phyloP scores from a whole-genome alignment of 495 filamentous ascomycete species.

The Penicillium coprophilum region DNA sequence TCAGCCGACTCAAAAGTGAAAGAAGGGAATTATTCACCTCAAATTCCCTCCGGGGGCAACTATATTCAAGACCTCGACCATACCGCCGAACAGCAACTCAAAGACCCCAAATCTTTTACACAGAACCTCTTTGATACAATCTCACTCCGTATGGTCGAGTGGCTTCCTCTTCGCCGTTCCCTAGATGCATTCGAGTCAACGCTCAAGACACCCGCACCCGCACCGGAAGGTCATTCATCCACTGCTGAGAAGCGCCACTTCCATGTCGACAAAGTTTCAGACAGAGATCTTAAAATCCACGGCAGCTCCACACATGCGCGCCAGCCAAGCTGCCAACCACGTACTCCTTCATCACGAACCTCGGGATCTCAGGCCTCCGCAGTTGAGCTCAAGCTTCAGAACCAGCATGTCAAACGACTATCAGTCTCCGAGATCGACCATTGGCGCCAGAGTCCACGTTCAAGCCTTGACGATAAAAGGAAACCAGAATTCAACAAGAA shows the following conservation, averaged over 20 bases:
- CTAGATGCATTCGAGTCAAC: conserved; percentile 25
- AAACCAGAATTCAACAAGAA: conserved; percentile 33
- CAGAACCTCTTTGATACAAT: conserved; percentile 79
- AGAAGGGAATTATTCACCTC: background rate
- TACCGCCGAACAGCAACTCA: conserved; percentile 52
- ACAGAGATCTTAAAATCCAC: conserved; percentile 13
- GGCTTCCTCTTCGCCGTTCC: conserved; percentile 58
- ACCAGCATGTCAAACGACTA: conserved; percentile 43
- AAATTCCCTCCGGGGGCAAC: conserved; percentile 11
- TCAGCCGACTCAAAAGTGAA: background rate
- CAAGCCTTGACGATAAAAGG: conserved; percentile 37
- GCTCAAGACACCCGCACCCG: background rate
- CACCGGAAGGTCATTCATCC: conserved; percentile 10
- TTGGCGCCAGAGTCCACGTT: conserved; percentile 36
- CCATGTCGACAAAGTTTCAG: conserved; percentile 8
- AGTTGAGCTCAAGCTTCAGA: conserved; percentile 40
- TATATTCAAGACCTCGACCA: conserved; percentile 25
- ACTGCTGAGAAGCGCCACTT: conserved; percentile 14
- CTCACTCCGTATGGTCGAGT: conserved; percentile 76
- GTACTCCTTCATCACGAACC: conserved; percentile 37
- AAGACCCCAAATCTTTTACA: conserved; percentile 81
- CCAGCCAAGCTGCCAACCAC: conserved; percentile 18
- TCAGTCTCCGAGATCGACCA: conserved; percentile 42
- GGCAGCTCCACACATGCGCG: conserved; percentile 5
- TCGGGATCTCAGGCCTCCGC: conserved; percentile 27